phyloP scores from a whole-genome alignment of 495 filamentous ascomycete species.

The Talaromyces trachyspermus region DNA sequence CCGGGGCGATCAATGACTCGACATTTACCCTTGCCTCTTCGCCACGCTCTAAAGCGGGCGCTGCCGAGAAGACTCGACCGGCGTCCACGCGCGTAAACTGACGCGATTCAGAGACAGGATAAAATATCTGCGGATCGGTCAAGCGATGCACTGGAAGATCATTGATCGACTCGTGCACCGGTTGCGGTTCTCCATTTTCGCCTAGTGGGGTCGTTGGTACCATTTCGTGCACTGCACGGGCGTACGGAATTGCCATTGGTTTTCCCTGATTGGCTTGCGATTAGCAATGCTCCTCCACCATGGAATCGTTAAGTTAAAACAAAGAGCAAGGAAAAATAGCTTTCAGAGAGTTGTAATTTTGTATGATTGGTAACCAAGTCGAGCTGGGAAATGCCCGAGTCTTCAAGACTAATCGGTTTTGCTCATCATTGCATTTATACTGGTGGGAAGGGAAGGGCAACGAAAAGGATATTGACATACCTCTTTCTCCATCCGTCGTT shows the following conservation, averaged over 20 bases:
- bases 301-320: neutral
- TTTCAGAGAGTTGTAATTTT: constrained; percentile 43
- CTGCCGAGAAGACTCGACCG: constrained; percentile 68
- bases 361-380: constrained; percentile 54
- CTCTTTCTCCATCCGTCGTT: constrained; percentile 66
- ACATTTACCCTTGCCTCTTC: constrained; percentile 14
- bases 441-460: constrained; percentile 6
- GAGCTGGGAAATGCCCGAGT: constrained; percentile 43
- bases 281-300: constrained; percentile 10
- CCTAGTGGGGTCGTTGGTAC: constrained; percentile 52
- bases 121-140: constrained; percentile 79
- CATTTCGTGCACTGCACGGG: constrained; percentile 71
- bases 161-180: constrained; percentile 77
- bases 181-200: constrained; percentile 14
- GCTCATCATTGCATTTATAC: constrained; percentile 58
- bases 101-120: constrained; percentile 83
- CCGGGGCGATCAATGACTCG: constrained; percentile 23
- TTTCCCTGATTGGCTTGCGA: constrained; percentile 52
- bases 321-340: neutral
- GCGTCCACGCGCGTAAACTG: constrained; percentile 85
- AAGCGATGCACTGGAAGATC: constrained; percentile 76
- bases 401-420: constrained; percentile 99
- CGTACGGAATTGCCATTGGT: constrained; percentile 67
- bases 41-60: constrained; percentile 25
- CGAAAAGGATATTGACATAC: constrained; percentile 44